A percentile compares a stretch with the other conserved stretches of the same genome.
phyloP scores from a whole-genome alignment of 2,329 filamentous ascomycete species.

The Hypomyces rosellus region DNA sequence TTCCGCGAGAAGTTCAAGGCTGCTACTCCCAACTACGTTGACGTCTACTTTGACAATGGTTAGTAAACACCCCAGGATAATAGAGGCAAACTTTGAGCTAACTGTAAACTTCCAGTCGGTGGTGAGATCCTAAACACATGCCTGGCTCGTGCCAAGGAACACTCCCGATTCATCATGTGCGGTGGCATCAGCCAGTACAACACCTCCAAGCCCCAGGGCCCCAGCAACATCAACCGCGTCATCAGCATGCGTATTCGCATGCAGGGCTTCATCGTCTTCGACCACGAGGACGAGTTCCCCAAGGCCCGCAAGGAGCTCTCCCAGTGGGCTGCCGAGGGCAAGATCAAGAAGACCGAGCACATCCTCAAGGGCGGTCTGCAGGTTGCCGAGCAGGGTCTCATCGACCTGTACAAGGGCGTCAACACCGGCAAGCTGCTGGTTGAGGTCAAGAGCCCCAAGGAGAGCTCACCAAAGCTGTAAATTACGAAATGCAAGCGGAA shows the following conservation, averaged over 20 bases:
- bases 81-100: background rate
- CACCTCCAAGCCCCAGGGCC: conserved; percentile 46
- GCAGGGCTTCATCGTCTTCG: conserved; percentile 69
- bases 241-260: conserved; percentile 52
- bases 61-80: conserved; percentile 6
- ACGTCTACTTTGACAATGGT: conserved; percentile 67
- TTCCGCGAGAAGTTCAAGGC: conserved; percentile 55
- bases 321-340: conserved; percentile 65
- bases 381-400: conserved; percentile 56
- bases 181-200: conserved; percentile 68
- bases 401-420: conserved; percentile 58
- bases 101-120: conserved; percentile 40
- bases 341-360: conserved; percentile 64
- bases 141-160: conserved; percentile 54
- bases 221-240: conserved; percentile 48
- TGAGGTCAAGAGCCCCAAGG: conserved; percentile 38
- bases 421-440: conserved; percentile 65
- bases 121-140: conserved; percentile 65
- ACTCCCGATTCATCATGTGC: conserved; percentile 64
- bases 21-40: conserved; percentile 53
- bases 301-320: conserved; percentile 55
- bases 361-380: conserved; percentile 63
- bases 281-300: conserved; percentile 53
- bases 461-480: conserved; percentile 18
- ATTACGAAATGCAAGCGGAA: background rate